Evolutionary conservation across 2,329 filamentous ascomycete species (phyloP).

Genomic region (Phyllosticta capitalensis): DNA sequence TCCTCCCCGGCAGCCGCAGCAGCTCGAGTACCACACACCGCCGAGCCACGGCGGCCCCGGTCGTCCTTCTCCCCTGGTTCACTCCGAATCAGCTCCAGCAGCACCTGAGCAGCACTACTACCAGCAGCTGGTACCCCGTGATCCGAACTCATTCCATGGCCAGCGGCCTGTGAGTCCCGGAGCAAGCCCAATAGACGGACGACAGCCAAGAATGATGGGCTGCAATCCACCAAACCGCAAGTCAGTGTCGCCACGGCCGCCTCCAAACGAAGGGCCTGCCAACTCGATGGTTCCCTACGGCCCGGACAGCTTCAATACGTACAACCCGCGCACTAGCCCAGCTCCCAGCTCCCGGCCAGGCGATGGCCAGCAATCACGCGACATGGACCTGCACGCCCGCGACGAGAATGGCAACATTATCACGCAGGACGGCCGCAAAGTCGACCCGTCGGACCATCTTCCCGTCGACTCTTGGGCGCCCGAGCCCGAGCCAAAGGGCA

Average conservation of each 20-base stretch:
- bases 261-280: slow-evolving; percentile 40
- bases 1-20: slow-evolving; percentile 18
- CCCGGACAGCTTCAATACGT: slow-evolving; percentile 64
- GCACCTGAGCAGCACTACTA: slow-evolving; percentile 32
- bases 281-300: slow-evolving; percentile 57
- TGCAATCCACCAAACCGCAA: slow-evolving; percentile 51
- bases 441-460: slow-evolving; percentile 73
- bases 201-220: slow-evolving; percentile 32
- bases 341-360: slow-evolving; percentile 22
- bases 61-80: slow-evolving; percentile 21
- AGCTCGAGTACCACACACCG: slow-evolving; percentile 24
- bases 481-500: slow-evolving; percentile 58
- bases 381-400: slow-evolving; percentile 24
- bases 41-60: slow-evolving; percentile 24
- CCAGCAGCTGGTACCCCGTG: slow-evolving; percentile 30
- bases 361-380: slow-evolving; percentile 10
- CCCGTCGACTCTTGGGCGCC: slow-evolving; percentile 70
- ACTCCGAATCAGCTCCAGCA: slow-evolving; percentile 18
- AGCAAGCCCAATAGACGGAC: slow-evolving; percentile 20
- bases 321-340: slow-evolving; percentile 48
- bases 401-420: slow-evolving; percentile 60
- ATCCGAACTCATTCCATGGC: slow-evolving; percentile 34
- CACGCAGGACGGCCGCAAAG: slow-evolving; percentile 62
- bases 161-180: slow-evolving; percentile 37
- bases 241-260: slow-evolving; percentile 62